phyloP scores from a whole-genome alignment of 1,284 basidiomycete genomes.

The Sporisorium iseilematis-ciliati region DNA sequence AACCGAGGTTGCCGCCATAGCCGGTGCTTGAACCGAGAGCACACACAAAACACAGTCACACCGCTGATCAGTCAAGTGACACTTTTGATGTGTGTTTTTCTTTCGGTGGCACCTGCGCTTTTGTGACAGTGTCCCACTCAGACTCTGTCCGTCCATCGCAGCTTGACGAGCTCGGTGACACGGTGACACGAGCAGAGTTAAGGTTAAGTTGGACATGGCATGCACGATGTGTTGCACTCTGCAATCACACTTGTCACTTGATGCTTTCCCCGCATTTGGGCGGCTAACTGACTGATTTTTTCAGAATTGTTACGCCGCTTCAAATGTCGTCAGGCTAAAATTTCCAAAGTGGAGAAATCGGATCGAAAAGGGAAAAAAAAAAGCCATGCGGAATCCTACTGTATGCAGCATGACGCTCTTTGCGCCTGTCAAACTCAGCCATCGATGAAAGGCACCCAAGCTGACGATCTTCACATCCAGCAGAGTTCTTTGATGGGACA shows the following conservation, averaged over 20 bases:
- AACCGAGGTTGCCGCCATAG: no score
- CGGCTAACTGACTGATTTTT: not conserved
- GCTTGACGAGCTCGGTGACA: no score
- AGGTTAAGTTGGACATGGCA: not conserved
- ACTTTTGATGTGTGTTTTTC: no score
- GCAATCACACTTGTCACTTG: no score
- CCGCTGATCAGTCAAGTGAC: no score
- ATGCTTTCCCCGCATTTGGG: conserved; percentile 7
- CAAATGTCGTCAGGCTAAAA: not conserved
- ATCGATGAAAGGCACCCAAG: not conserved
- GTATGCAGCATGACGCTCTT: conserved; percentile 5
- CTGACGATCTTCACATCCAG: not conserved
- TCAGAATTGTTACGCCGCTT: not conserved
- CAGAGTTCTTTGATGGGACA: not conserved
- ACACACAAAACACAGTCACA: no score
- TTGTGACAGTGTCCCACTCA: no score
- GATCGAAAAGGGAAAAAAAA: not conserved
- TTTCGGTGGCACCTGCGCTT: no score
- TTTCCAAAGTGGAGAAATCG: not conserved
- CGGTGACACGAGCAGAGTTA: not conserved
- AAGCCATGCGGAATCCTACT: not conserved
- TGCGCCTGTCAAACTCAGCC: conserved; percentile 7
- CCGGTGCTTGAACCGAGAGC: no score
- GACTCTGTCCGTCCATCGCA: no score
- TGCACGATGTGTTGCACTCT: not conserved